Conservation (phyloP, 2,329 filamentous ascomycete species). For the Coniochaeta ligniaria region DNA sequence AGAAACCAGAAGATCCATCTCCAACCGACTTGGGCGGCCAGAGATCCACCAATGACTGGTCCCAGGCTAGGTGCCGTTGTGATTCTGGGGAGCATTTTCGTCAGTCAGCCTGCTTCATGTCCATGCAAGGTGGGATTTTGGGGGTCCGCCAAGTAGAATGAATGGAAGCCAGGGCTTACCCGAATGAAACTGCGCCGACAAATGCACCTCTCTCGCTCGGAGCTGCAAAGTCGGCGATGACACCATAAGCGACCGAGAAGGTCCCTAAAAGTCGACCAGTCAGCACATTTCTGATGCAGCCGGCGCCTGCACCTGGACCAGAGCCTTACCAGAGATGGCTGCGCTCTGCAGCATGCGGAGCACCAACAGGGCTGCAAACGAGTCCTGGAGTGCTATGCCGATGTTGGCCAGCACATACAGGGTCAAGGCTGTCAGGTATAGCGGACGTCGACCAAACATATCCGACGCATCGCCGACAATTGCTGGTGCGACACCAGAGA, state of each 20-base stretch:
- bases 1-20: conserved; percentile 11
- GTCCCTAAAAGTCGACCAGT: background rate
- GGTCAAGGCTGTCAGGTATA: conserved; percentile 4
- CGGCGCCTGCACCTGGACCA: too few species aligned
- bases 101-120: too few species aligned
- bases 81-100: background rate
- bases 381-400: conserved; percentile 5
- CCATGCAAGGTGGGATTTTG: too few species aligned
- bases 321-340: conserved; percentile 1
- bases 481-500: conserved; percentile 26
- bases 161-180: background rate
- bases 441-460: conserved; percentile 5
- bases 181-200: background rate
- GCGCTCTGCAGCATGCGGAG: conserved; percentile 11
- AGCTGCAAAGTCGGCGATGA: conserved; percentile 8
- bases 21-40: conserved; percentile 4
- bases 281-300: background rate
- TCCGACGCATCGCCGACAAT: conserved; percentile 9
- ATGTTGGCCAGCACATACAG: conserved; percentile 6
- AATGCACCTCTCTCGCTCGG: conserved; percentile 7
- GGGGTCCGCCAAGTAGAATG: too few species aligned
- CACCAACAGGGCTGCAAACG: conserved; percentile 6
- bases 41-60: conserved; percentile 5
- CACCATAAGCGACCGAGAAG: conserved; percentile 6
- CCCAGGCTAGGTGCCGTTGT: conserved; percentile 6